Conservation (phyloP, 2,329 filamentous ascomycete genomes). For the Colletotrichum abscissum region DNA sequence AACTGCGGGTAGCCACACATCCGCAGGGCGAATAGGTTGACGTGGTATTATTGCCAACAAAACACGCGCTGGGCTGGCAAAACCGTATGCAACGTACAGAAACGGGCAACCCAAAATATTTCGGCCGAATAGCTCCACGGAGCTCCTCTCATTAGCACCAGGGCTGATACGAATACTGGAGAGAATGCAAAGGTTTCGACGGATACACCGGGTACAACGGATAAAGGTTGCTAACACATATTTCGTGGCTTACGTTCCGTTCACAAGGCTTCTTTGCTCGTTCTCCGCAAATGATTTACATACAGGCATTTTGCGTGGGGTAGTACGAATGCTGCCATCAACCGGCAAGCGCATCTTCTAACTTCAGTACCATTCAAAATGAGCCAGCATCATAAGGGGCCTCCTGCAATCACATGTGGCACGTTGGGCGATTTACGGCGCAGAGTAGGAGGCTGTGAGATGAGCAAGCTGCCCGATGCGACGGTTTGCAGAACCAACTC, state of each 20-base stretch:
- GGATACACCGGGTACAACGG: neutral
- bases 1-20: constrained; percentile 20
- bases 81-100: constrained; percentile 21
- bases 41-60: constrained; percentile 28
- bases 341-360: neutral
- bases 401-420: neutral
- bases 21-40: constrained; percentile 25
- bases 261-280: constrained; percentile 4
- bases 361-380: neutral
- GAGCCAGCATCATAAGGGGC: neutral
- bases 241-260: constrained; percentile 20
- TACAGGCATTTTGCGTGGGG: constrained; percentile 13
- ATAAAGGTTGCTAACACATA: neutral
- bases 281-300: constrained; percentile 5
- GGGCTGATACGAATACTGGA: neutral
- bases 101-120: constrained; percentile 17
- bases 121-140: constrained; percentile 1
- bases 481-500: constrained; percentile 15
- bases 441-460: constrained; percentile 4
- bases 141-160: neutral
- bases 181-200: neutral
- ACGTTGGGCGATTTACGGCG: constrained; percentile 1
- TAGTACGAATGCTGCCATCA: constrained; percentile 6
- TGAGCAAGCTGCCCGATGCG: neutral
- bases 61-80: constrained; percentile 3